A percentile compares a stretch with the other conserved stretches of the same genome.
These are phyloP conservation scores for Penicillium dipodomyicola DNA, from an alignment of 495 filamentous ascomycete genomes.

Conservation along the genomic window DNA sequence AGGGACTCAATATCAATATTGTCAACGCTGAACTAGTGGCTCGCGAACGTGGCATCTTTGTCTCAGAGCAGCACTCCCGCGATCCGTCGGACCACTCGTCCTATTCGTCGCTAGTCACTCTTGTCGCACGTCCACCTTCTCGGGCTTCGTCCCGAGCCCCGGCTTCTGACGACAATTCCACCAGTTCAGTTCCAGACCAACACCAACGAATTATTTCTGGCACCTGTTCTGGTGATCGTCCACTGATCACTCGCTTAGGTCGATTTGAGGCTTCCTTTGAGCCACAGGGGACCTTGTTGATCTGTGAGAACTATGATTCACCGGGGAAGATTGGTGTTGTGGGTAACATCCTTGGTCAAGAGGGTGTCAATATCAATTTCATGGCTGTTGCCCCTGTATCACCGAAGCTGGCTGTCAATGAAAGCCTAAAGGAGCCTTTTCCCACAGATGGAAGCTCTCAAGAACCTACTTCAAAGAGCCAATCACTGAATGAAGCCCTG, in stretches of 20 bases:
- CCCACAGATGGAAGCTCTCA: conserved; percentile 1
- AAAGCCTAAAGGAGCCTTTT: conserved; percentile 12
- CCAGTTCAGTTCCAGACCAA: background rate
- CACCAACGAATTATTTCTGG: conserved; percentile 61
- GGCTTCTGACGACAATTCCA: conserved; percentile 3
- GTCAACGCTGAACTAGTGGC: conserved; percentile 70
- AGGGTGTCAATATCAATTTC: conserved; percentile 66
- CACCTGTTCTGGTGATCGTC: conserved; percentile 55
- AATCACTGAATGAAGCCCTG: conserved; percentile 54
- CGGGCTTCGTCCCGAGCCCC: conserved; percentile 23
- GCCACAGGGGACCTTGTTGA: conserved; percentile 61
- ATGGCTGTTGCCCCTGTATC: conserved; percentile 63
- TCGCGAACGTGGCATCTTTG: conserved; percentile 63
- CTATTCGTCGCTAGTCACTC: conserved; percentile 62
- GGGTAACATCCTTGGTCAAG: conserved; percentile 57
- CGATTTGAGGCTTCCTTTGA: conserved; percentile 62
- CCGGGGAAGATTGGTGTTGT: conserved; percentile 73
- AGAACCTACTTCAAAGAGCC: background rate
- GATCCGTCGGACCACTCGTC: conserved; percentile 45
- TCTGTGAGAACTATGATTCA: conserved; percentile 69
- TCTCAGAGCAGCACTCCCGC: conserved; percentile 61
- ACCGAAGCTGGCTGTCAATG: conserved; percentile 14
- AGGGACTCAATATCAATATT: conserved; percentile 66
- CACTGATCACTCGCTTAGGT: conserved; percentile 63
- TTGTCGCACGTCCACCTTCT: conserved; percentile 43